Evolutionary conservation across 176 grass and related monocot species (phyloP), one percentile per base, ranked within the genome.

Genomic region (Dendrocalamus sinicus): DNA sequence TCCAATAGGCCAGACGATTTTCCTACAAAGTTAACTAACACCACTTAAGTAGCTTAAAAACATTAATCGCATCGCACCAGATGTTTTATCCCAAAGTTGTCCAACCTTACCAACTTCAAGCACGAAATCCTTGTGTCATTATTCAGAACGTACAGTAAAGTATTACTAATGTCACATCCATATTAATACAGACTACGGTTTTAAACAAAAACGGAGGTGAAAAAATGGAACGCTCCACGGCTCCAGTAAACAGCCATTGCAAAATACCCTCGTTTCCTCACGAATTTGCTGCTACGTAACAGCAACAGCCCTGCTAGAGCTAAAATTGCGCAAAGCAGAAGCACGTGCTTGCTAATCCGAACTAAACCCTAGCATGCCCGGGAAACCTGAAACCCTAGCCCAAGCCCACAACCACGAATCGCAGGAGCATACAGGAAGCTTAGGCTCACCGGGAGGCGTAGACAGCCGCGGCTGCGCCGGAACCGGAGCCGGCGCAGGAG

Each of bases 341-440:
- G n/a, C 44, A 53, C 12, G 48, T 3, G 28, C 16, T 51, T 6
- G 17, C 9, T 39, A 83, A 46, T 68, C 67, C 48, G 48, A 68
- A 43, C 57, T 74, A 87, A 87, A 87, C 89, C 85, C 85, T 91
- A 87, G 59, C 75, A 73, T 13, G 43, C 74, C 12, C 40, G 0
- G 75, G 46, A 52, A 43, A 12, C 44, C n/a, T 69, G 85, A 84
- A 91, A 87, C 75, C 89, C 80, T 91, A 91, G 75, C 30, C 40
- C 74, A 40, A 53, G 58, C 11, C 15, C 12, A 58, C 43, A 67
- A 37, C 23, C 89, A 83, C 48, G 15, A 52, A 20, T 28, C 58
- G 12, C 17, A 24, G 50, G 30, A 79, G 68, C 48, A 6, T 17
- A 22, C 12, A 44, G 13, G 79, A 79, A 80, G 47, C 75, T 16